Evolutionary conservation across 805 yeast genomes (phyloP).

Genomic region (Huiozyma sinensis): DNA sequence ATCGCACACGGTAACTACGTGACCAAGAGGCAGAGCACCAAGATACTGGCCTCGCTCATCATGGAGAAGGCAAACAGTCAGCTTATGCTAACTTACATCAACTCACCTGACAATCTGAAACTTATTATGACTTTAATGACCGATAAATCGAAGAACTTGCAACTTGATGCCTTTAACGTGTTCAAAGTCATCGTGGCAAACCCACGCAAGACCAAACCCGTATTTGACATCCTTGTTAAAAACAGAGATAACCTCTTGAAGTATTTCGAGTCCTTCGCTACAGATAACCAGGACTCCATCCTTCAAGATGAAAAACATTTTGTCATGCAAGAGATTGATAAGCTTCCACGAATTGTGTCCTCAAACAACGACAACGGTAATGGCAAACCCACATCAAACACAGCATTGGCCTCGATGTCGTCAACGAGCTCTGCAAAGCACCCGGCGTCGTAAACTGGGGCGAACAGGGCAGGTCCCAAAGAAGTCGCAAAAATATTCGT

Average conservation of each 20-base stretch:
- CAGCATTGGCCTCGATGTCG: background rate
- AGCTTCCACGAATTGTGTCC: conserved; percentile 48
- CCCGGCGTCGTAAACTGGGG: no score
- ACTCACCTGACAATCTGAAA: conserved; percentile 73
- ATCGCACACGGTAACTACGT: conserved; percentile 78
- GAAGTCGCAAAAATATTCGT: no score
- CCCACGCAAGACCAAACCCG: conserved; percentile 75
- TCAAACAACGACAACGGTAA: conserved; percentile 14
- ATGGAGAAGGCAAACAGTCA: conserved; percentile 58
- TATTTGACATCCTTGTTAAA: conserved; percentile 71
- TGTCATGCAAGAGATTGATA: conserved; percentile 62
- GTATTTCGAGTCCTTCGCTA: conserved; percentile 56
- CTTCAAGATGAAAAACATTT: conserved; percentile 74
- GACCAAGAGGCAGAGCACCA: conserved; percentile 81
- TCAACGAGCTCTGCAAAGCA: background rate
- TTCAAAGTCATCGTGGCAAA: conserved; percentile 95
- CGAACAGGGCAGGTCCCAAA: no score
- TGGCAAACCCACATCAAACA: background rate
- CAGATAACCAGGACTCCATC: conserved; percentile 45
- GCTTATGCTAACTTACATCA: conserved; percentile 68
- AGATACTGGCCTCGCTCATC: conserved; percentile 61
- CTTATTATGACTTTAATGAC: conserved; percentile 75
- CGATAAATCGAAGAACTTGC: conserved; percentile 83
- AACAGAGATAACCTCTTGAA: conserved; percentile 68
- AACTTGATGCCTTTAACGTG: conserved; percentile 82